These are phyloP conservation scores for Streptanthus diversifolius DNA, from an alignment of 345 rosid genomes.

Conservation along the genomic window DNA sequence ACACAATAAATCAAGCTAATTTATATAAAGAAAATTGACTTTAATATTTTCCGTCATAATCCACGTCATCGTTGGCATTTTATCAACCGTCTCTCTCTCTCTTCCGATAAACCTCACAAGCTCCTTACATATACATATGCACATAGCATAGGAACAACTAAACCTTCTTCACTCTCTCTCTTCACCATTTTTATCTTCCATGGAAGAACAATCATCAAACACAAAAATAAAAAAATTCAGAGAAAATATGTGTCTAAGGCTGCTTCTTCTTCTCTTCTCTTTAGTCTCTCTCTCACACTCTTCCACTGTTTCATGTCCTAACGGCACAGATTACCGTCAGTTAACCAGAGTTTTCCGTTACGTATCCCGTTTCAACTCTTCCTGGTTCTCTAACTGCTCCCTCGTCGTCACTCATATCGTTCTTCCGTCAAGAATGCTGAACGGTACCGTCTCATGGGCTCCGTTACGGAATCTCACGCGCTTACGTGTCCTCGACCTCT, in stretches of 20 bases:
- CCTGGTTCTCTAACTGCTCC: conserved; percentile 64
- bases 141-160: not conserved
- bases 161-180: conserved; percentile 9
- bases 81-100: conserved; percentile 16
- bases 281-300: conserved; percentile 47
- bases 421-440: conserved; percentile 57
- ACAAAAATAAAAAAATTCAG: not conserved
- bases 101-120: conserved; percentile 27
- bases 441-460: conserved; percentile 69
- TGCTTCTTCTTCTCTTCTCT: conserved; percentile 39
- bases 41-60: not conserved
- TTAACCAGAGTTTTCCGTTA: conserved; percentile 55
- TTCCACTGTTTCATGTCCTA: conserved; percentile 37
- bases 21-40: not conserved
- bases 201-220: conserved; percentile 31
- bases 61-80: conserved; percentile 12
- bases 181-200: conserved; percentile 10
- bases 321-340: conserved; percentile 39
- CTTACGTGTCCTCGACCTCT: conserved; percentile 58
- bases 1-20: not conserved
- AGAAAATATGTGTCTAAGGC: conserved; percentile 22
- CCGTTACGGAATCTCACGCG: conserved; percentile 50
- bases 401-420: conserved; percentile 39
- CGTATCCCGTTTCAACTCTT: conserved; percentile 62
- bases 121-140: not conserved